phyloP scores from a whole-genome alignment of 2,329 filamentous ascomycete genomes.

The Cladosporium austrohemisphaericum region DNA sequence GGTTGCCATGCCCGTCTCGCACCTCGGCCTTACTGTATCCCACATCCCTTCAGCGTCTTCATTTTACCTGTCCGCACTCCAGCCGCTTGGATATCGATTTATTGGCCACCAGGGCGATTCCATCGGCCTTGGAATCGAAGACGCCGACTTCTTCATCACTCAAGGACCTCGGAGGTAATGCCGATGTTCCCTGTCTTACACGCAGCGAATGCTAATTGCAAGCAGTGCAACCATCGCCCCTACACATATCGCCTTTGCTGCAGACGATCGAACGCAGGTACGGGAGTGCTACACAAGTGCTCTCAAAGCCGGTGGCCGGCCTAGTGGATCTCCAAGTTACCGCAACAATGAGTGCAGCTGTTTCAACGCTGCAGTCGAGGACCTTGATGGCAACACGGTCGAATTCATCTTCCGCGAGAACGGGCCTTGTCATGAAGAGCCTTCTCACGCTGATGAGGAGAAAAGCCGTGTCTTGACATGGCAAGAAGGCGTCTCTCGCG shows the following conservation, averaged over 20 bases:
- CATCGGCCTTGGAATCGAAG: constrained; percentile 57
- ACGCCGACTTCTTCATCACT: constrained; percentile 62
- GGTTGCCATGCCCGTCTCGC: constrained; percentile 56
- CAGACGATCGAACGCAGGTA: constrained; percentile 62
- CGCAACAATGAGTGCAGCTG: constrained; percentile 53
- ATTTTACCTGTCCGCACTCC: constrained; percentile 76
- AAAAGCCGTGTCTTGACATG: constrained; percentile 12
- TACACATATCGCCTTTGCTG: constrained; percentile 57
- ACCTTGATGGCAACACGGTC: constrained; percentile 80
- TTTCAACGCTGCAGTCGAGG: constrained; percentile 63
- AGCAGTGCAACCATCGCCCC: constrained; percentile 28
- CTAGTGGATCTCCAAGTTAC: constrained; percentile 54
- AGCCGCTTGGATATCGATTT: constrained; percentile 73
- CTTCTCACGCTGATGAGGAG: not conserved
- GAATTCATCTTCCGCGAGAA: constrained; percentile 64
- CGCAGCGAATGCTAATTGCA: not conserved
- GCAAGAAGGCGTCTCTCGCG: constrained; percentile 9
- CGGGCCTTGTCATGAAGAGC: not conserved
- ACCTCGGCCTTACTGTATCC: constrained; percentile 65
- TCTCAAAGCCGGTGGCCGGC: constrained; percentile 59
- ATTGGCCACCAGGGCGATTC: constrained; percentile 60
- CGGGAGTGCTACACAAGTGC: constrained; percentile 68
- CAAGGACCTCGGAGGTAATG: constrained; percentile 58
- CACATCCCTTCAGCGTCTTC: constrained; percentile 76
- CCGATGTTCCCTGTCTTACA: constrained; percentile 1